These are phyloP conservation scores for Backusella macrospora DNA, from an alignment of 192 early-diverging fungal genomes.

Conservation along the genomic window DNA sequence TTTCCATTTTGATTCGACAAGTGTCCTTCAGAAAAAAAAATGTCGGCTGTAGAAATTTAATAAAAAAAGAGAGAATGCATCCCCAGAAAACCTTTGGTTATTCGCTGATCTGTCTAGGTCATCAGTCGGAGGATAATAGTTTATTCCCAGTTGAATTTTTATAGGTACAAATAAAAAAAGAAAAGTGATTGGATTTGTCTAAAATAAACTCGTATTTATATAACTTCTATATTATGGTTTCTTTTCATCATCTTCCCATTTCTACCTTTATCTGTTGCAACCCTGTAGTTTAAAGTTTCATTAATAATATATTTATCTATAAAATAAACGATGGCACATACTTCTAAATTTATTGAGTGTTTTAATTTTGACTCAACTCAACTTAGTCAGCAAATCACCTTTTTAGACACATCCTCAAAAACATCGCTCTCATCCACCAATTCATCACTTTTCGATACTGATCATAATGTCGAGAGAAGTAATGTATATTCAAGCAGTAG, in stretches of 20 bases:
- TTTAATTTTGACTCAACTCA: constrained; percentile 6
- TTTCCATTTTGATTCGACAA: neutral
- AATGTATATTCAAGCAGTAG: neutral
- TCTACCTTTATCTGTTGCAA: neutral
- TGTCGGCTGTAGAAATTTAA: no score
- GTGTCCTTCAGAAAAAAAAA: neutral
- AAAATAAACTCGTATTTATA: neutral
- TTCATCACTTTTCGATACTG: neutral
- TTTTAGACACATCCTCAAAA: constrained; percentile 2
- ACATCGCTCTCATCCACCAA: neutral
- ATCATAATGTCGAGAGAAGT: neutral
- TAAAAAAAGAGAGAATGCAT: no score
- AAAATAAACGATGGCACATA: neutral
- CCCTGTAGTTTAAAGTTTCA: neutral
- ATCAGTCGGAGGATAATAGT: neutral
- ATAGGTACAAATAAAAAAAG: constrained; percentile 9
- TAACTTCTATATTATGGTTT: neutral
- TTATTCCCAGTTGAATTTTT: neutral
- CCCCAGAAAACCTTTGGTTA: no score
- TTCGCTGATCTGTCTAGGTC: neutral
- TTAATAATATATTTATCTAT: neutral
- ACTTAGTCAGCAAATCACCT: neutral
- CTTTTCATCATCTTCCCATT: neutral
- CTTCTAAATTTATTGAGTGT: neutral
- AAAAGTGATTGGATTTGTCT: constrained; percentile 3